Conservation (phyloP, 305 asterid species). For the Fraxinus sp. region DNA sequence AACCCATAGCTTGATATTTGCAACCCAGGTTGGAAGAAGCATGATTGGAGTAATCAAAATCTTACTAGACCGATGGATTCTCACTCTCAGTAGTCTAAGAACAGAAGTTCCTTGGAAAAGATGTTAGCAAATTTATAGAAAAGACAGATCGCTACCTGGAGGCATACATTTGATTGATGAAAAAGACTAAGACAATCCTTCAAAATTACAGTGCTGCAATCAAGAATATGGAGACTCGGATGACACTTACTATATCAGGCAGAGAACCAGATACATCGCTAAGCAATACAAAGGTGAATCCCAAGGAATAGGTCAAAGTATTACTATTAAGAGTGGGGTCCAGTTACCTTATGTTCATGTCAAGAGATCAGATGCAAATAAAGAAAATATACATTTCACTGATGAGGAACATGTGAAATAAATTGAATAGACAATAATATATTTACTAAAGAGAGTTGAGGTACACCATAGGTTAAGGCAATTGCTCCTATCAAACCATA, state of each 20-base stretch:
- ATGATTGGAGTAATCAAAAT: neutral
- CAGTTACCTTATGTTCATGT: neutral
- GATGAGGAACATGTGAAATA: neutral
- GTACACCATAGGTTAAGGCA: neutral
- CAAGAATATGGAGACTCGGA: neutral
- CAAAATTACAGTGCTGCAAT: neutral
- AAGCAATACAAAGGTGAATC: neutral
- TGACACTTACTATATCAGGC: neutral
- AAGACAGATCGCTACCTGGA: neutral
- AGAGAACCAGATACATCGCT: neutral
- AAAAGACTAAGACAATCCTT: neutral
- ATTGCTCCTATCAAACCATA: too few species aligned
- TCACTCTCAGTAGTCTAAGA: neutral
- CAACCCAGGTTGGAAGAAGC: neutral
- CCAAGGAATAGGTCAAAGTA: neutral
- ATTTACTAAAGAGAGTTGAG: too few species aligned
- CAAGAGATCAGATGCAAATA: neutral
- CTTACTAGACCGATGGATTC: neutral
- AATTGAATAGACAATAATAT: neutral
- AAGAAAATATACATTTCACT: neutral
- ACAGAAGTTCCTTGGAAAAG: neutral
- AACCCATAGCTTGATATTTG: neutral
- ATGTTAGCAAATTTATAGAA: neutral
- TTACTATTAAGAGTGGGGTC: neutral
- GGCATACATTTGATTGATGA: neutral